phyloP scores from a whole-genome alignment of 805 yeast species.

The Blastobotrys robertii region DNA sequence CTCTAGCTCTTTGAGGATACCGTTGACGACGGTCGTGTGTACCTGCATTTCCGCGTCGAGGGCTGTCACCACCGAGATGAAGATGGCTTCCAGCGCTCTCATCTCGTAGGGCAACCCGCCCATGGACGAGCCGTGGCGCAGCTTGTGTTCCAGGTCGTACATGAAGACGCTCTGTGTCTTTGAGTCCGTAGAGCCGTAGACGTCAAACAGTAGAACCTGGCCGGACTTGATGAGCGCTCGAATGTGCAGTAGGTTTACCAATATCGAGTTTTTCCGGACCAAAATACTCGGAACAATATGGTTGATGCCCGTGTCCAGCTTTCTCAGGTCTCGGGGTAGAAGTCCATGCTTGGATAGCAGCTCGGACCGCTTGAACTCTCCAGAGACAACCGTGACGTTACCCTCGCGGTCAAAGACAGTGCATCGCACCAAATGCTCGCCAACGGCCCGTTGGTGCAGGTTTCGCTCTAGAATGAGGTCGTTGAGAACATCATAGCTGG shows the following conservation, averaged over 20 bases:
- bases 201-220: slow-evolving; percentile 75
- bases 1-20: slow-evolving; percentile 70
- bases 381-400: slow-evolving; percentile 55
- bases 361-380: slow-evolving; percentile 63
- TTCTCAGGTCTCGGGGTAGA: slow-evolving; percentile 82
- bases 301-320: slow-evolving; percentile 68
- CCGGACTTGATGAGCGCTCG: slow-evolving; percentile 82
- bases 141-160: slow-evolving; percentile 66
- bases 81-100: slow-evolving; percentile 79
- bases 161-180: slow-evolving; percentile 65
- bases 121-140: slow-evolving; percentile 33
- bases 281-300: slow-evolving; percentile 87
- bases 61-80: slow-evolving; percentile 69
- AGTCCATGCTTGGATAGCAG: slow-evolving; percentile 66
- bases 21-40: slow-evolving; percentile 64
- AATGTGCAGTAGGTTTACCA: slow-evolving; percentile 77
- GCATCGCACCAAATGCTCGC: slow-evolving; percentile 48
- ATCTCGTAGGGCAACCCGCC: slow-evolving; percentile 73
- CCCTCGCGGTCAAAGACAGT: slow-evolving; percentile 72
- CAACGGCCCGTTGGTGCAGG: slow-evolving; percentile 11
- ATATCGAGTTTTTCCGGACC: slow-evolving; percentile 64
- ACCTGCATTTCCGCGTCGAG: slow-evolving; percentile 81
- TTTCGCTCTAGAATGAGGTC: slow-evolving; percentile 18
- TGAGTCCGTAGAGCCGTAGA: slow-evolving; percentile 50
- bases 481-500: slow-evolving; percentile 3